phyloP scores from a whole-genome alignment of 1,284 basidiomycete species.

The Chondrostereum purpureum region DNA sequence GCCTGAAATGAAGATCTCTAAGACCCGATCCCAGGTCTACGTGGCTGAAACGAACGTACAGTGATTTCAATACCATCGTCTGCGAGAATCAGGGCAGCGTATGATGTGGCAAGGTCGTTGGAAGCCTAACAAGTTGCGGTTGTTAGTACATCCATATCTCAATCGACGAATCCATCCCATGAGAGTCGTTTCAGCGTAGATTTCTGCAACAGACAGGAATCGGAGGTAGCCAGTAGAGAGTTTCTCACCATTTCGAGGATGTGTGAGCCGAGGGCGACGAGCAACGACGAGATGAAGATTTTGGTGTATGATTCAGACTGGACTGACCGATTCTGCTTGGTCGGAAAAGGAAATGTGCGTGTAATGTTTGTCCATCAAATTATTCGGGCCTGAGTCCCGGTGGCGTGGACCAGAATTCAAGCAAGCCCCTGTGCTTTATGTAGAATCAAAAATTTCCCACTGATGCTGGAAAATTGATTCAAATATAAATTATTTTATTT shows the following conservation, averaged over 20 bases:
- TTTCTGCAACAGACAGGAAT: not conserved
- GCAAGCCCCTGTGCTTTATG: too few species aligned
- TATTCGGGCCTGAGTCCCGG: too few species aligned
- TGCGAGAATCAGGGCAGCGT: slow-evolving; percentile 93
- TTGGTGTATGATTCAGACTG: too few species aligned
- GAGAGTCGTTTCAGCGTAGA: not conserved
- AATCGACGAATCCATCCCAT: not conserved
- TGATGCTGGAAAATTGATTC: too few species aligned
- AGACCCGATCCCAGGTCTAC: not conserved
- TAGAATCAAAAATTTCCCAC: too few species aligned
- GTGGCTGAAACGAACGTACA: slow-evolving; percentile 49
- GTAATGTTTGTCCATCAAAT: too few species aligned
- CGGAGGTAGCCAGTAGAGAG: not conserved
- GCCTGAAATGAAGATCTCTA: slow-evolving; percentile 47
- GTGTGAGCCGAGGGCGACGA: not conserved
- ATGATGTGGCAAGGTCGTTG: slow-evolving; percentile 79
- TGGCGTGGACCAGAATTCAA: too few species aligned
- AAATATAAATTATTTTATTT: too few species aligned
- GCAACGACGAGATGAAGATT: not conserved
- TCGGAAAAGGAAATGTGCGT: too few species aligned
- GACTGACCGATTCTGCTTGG: too few species aligned
- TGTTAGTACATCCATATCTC: not conserved
- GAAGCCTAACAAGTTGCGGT: slow-evolving; percentile 36
- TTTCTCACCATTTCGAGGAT: not conserved
- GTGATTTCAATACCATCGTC: slow-evolving; percentile 97